These are phyloP conservation scores for Salvia rosmarinus DNA, from an alignment of 257 asterid species.

Conservation along the genomic window DNA sequence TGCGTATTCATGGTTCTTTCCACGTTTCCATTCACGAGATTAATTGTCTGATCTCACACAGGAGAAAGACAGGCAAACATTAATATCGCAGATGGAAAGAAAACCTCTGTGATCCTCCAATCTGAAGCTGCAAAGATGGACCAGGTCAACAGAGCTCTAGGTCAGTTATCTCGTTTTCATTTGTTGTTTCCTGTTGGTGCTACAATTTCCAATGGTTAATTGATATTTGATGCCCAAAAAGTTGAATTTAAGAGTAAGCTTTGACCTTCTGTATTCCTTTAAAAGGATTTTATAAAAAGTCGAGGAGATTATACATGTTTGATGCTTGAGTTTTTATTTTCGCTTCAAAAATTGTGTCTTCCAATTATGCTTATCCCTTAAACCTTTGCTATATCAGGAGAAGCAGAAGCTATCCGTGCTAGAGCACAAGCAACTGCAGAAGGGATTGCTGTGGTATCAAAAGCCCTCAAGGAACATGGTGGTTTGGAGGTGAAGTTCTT, in stretches of 20 bases:
- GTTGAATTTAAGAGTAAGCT: conserved; percentile 13
- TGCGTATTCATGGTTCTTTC: conserved; percentile 5
- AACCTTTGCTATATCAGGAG: conserved; percentile 56
- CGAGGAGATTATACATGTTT: conserved; percentile 1
- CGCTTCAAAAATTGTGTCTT: background rate
- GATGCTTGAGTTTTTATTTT: background rate
- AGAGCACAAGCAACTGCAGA: conserved; percentile 81
- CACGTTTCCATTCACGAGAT: conserved; percentile 22
- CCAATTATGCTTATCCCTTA: conserved; percentile 2
- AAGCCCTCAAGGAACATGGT: conserved; percentile 61
- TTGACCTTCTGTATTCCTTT: background rate
- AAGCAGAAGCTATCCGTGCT: conserved; percentile 92
- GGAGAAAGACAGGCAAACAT: conserved; percentile 92
- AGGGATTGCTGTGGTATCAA: conserved; percentile 74
- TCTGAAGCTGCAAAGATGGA: conserved; percentile 89
- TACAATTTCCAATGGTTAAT: conserved; percentile 7
- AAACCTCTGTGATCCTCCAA: conserved; percentile 65
- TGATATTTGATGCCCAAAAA: conserved; percentile 7
- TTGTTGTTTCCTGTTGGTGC: conserved; percentile 7
- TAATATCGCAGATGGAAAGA: conserved; percentile 80
- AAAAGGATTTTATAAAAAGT: background rate
- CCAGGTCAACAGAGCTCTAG: conserved; percentile 87
- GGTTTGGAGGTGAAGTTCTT: conserved; percentile 74
- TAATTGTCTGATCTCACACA: conserved; percentile 38
- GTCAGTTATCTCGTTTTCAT: conserved; percentile 36